A percentile compares a stretch with the other conserved stretches of the same genome.
These are phyloP conservation scores for Aspergillus transmontanensis DNA, from an alignment of 2,329 filamentous ascomycete species.

Conservation along the genomic window DNA sequence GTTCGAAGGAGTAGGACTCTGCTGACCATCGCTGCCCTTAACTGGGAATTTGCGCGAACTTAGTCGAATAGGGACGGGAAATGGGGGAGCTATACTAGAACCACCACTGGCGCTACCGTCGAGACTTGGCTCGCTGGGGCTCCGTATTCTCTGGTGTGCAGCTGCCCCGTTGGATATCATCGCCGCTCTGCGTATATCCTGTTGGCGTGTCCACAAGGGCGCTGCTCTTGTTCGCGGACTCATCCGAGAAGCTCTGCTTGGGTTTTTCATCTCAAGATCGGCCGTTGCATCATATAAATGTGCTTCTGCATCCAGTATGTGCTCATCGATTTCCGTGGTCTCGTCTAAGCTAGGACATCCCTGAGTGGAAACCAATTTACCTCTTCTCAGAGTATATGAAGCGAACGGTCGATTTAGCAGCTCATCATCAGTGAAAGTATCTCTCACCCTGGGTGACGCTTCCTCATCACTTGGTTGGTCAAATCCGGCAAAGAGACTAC, in stretches of 20 bases:
- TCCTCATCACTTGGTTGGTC: conserved; percentile 65
- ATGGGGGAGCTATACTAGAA: conserved; percentile 66
- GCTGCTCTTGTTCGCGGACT: conserved; percentile 42
- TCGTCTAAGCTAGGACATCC: conserved; percentile 35
- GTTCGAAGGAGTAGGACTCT: conserved; percentile 70
- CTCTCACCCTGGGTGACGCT: conserved; percentile 23
- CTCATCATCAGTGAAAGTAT: conserved; percentile 48
- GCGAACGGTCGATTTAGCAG: conserved; percentile 48
- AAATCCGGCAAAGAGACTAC: conserved; percentile 85
- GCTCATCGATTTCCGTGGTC: conserved; percentile 42
- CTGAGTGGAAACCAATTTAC: conserved; percentile 45
- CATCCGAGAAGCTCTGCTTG: conserved; percentile 12
- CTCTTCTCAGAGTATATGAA: conserved; percentile 45
- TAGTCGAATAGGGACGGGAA: conserved; percentile 85
- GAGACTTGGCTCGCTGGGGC: conserved; percentile 48
- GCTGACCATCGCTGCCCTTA: conserved; percentile 72
- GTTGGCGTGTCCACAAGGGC: conserved; percentile 48
- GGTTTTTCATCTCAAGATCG: conserved; percentile 13
- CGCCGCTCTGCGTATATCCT: conserved; percentile 73
- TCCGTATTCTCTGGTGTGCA: conserved; percentile 66
- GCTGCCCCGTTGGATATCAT: conserved; percentile 79
- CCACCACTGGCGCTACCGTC: conserved; percentile 40
- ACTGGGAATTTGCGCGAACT: conserved; percentile 77
- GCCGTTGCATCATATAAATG: conserved; percentile 24
- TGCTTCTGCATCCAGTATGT: conserved; percentile 34